phyloP scores from a whole-genome alignment of 139 green algal species.

The Chlamydomonas urium region DNA sequence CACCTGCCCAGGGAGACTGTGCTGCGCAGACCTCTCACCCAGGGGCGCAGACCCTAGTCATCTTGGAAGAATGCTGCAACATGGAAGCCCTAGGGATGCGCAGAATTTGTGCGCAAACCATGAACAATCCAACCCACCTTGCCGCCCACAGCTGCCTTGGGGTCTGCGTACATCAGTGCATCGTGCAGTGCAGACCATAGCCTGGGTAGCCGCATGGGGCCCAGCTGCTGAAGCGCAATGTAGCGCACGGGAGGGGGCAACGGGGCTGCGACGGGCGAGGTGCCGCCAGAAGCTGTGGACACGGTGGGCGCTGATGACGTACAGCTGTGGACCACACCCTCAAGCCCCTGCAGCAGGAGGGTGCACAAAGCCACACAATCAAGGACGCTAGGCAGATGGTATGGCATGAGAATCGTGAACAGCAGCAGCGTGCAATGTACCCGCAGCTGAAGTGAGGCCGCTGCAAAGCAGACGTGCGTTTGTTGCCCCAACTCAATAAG shows the following conservation, averaged over 20 bases:
- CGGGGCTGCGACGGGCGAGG: too few species aligned
- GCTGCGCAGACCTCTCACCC: too few species aligned
- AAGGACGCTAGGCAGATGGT: too few species aligned
- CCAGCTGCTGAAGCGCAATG: constrained; percentile 30
- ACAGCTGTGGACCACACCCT: constrained; percentile 32
- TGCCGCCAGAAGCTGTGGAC: too few species aligned
- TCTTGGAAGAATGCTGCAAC: background rate
- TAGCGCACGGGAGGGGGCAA: constrained; percentile 20
- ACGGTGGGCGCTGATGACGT: background rate
- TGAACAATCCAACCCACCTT: constrained; percentile 12
- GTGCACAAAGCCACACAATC: background rate
- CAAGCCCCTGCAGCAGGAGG: constrained; percentile 28
- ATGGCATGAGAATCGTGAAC: background rate
- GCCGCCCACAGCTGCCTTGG: constrained; percentile 13
- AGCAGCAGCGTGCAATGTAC: background rate
- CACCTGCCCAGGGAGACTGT: too few species aligned
- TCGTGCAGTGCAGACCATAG: constrained; percentile 49
- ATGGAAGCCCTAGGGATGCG: background rate
- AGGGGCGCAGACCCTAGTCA: too few species aligned
- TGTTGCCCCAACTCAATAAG: background rate
- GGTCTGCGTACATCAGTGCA: constrained; percentile 42
- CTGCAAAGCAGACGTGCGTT: background rate
- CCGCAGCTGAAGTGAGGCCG: background rate
- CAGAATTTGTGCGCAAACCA: background rate
- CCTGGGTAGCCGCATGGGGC: constrained; percentile 32